These are phyloP conservation scores for Paspalum notatum DNA, from an alignment of 176 grass and related monocot genomes.

Conservation along the genomic window DNA sequence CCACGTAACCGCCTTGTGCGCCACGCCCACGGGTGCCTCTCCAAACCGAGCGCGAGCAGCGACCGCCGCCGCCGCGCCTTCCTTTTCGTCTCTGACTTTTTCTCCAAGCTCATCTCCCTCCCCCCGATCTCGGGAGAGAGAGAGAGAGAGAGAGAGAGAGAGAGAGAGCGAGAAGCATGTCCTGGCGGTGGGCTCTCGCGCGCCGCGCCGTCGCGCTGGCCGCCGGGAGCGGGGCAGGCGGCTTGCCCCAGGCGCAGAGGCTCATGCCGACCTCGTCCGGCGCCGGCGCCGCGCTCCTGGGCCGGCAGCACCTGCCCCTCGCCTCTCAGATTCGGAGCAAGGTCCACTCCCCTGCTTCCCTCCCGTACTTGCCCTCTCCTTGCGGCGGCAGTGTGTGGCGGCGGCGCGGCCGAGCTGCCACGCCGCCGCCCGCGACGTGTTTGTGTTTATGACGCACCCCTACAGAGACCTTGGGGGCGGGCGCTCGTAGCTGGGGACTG, in stretches of 20 bases:
- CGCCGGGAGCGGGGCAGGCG: background rate
- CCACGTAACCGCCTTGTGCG: background rate
- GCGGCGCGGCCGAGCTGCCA: background rate
- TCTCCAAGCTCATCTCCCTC: constrained; percentile 44
- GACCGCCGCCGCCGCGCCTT: background rate
- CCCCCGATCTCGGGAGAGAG: constrained; percentile 42
- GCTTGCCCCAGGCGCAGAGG: constrained; percentile 24
- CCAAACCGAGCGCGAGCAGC: background rate
- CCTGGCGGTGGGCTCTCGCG: constrained; percentile 54
- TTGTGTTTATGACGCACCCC: constrained; percentile 26
- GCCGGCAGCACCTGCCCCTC: background rate
- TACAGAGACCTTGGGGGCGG: background rate
- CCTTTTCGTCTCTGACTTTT: constrained; percentile 33
- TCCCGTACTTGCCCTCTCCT: background rate
- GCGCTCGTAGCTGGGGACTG: background rate
- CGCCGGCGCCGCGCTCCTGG: background rate
- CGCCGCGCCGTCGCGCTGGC: constrained; percentile 42
- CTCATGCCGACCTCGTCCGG: constrained; percentile 28
- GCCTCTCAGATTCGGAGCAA: constrained; percentile 45
- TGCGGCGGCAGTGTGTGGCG: background rate
- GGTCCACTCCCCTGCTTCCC: constrained; percentile 28
- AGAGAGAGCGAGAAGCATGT: constrained; percentile 22
- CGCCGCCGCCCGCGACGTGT: constrained; percentile 4
- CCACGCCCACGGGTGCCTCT: background rate
- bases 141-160: background rate